Evolutionary conservation across 352 stramenopile genomes (phyloP), one percentile per base, ranked within the genome.

Genomic region (Globisporangium yorkense): DNA sequence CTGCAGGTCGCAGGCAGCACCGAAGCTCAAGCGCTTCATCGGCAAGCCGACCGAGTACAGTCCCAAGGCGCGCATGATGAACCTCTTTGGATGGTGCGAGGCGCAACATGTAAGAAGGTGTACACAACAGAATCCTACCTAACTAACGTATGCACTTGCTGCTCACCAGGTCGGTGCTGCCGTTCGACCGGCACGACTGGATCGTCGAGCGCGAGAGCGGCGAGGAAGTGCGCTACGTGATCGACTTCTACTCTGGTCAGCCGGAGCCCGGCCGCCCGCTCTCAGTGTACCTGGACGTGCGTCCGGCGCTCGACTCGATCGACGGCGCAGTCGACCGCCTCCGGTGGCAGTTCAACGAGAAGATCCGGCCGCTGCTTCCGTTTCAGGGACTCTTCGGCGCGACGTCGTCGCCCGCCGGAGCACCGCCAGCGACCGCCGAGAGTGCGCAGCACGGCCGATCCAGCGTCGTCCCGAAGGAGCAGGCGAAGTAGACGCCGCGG

Each of bases 151-250:
- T 10, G 33, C 33, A 10, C 9, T 10, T 37, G 33, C 33, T 37
- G 9, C 33, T 37, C 33, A 10, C 27, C 53, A 80, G 75, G 82
- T 94, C 62, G 54, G 98, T 94, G 79, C 88, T 76, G 60, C 97
- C 97, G 6, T 99, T 99, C 68, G 96, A 99, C 74, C 85, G 97
- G 37, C 97, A 99, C 74, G 97, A 99, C 80, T 99, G 97, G 97
- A 89, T 98, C 31, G 86, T 99, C 16, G 82, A 98, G 51, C 80
- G 94, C 54, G 79, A 87, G 18, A 56, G 29, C 47, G 89, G 89
- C 52, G 86, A 89, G 51, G 84, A 97, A 65, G 88, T 98, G 52
- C 89, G 96, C 35, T 99, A 99, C 71, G 87, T 99, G 43, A 99
- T 99, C 77, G 97, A 99, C 76, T 99, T 99, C 70, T 99, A 99